These are phyloP conservation scores for Boletellus deceptivus DNA, from an alignment of 1,284 basidiomycete species.

Conservation along the genomic window DNA sequence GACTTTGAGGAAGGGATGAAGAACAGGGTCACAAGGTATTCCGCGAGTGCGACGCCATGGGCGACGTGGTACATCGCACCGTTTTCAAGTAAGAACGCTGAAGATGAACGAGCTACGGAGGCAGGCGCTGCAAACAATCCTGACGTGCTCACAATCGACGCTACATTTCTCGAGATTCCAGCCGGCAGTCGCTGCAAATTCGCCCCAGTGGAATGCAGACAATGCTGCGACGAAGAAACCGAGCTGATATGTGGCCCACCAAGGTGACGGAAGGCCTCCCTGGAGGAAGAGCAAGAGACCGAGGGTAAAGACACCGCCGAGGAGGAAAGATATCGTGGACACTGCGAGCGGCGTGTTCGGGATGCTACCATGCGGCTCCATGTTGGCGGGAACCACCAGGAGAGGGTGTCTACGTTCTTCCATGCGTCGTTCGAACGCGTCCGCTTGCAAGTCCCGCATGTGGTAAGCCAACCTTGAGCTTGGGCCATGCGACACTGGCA, in stretches of 20 bases:
- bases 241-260: constrained; percentile 75
- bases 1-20: constrained; percentile 62
- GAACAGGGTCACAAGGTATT: constrained; percentile 76
- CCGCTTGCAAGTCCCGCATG: constrained; percentile 25
- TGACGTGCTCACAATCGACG: constrained; percentile 76
- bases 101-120: constrained; percentile 1
- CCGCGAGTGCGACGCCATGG: constrained; percentile 73
- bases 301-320: constrained; percentile 63
- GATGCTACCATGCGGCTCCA: constrained; percentile 55
- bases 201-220: constrained; percentile 89
- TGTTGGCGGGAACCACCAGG: constrained; percentile 49
- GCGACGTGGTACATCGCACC: constrained; percentile 85
- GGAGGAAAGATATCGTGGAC: constrained; percentile 70
- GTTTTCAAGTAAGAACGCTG: constrained; percentile 95
- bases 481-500: constrained; percentile 20
- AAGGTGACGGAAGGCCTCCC: constrained; percentile 45
- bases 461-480: background rate
- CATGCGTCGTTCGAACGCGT: constrained; percentile 48
- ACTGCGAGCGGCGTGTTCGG: constrained; percentile 82
- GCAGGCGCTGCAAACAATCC: background rate
- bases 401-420: constrained; percentile 50
- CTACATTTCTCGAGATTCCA: constrained; percentile 94
- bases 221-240: constrained; percentile 81
- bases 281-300: constrained; percentile 49
- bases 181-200: constrained; percentile 93